These are phyloP conservation scores for Dillenia suffruticosa DNA, from an alignment of 164 flowering plant species.

Conservation along the genomic window DNA sequence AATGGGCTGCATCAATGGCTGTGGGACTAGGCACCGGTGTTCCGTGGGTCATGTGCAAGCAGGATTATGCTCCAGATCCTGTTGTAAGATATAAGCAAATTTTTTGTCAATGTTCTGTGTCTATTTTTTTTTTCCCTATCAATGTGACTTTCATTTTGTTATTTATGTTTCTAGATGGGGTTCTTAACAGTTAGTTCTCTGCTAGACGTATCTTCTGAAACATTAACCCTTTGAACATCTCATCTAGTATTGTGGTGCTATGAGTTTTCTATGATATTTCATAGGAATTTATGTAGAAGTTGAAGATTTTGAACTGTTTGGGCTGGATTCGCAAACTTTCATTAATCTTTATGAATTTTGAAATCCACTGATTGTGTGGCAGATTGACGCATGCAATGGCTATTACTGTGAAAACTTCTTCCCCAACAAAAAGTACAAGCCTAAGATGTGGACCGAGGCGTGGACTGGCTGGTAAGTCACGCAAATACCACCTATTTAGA, in stretches of 20 bases:
- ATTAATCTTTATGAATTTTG: no score
- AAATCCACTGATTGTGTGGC: slow-evolving; percentile 5
- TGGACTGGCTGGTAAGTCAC: slow-evolving; percentile 66
- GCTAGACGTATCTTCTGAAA: no score
- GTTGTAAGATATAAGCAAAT: slow-evolving; percentile 32
- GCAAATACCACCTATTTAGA: no score
- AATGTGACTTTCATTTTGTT: not conserved
- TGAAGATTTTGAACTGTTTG: no score
- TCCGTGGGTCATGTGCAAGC: slow-evolving; percentile 98
- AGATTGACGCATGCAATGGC: slow-evolving; percentile 68
- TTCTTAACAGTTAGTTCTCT: no score
- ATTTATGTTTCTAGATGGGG: not conserved
- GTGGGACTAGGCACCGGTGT: slow-evolving; percentile 81
- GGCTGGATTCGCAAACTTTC: no score
- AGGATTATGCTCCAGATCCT: slow-evolving; percentile 91
- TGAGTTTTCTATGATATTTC: no score
- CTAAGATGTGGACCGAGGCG: slow-evolving; percentile 63
- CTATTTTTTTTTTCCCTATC: slow-evolving; percentile 1
- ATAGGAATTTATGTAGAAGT: no score
- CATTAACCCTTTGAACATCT: no score
- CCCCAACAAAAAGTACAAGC: slow-evolving; percentile 48
- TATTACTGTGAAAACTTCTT: slow-evolving; percentile 51
- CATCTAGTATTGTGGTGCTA: no score
- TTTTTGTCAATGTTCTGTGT: no score
- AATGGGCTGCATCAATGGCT: slow-evolving; percentile 90